phyloP scores from a whole-genome alignment of 352 stramenopile species.

The Globisporangium parvum region DNA sequence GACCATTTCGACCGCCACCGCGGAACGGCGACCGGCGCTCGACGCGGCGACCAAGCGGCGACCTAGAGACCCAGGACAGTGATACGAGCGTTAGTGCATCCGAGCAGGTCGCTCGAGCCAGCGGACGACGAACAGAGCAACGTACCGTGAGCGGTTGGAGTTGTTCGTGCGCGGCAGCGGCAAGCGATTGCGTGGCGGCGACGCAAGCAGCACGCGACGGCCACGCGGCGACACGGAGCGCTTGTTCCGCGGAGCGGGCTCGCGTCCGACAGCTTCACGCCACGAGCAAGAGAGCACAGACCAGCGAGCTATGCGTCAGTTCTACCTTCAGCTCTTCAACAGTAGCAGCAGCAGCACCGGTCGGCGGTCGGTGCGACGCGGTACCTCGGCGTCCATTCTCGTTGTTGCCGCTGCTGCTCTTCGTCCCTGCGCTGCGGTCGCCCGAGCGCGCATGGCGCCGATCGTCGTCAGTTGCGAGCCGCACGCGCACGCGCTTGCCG shows the following conservation, averaged over 20 bases:
- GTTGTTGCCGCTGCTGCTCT: too few species aligned
- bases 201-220: slow-evolving; percentile 3
- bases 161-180: background rate
- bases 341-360: too few species aligned
- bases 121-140: too few species aligned
- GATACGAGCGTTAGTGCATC: background rate
- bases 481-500: slow-evolving; percentile 67
- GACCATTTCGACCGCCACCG: slow-evolving; percentile 8
- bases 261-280: slow-evolving; percentile 3
- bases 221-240: slow-evolving; percentile 11
- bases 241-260: background rate
- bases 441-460: too few species aligned
- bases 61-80: background rate
- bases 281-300: background rate
- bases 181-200: slow-evolving; percentile 8
- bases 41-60: slow-evolving; percentile 3
- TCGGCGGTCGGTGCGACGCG: too few species aligned
- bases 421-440: background rate
- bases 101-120: background rate
- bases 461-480: slow-evolving; percentile 14
- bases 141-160: slow-evolving; percentile 8
- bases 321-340: too few species aligned
- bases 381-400: too few species aligned
- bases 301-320: too few species aligned
- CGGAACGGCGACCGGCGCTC: slow-evolving; percentile 20